Evolutionary conservation across 1,284 basidiomycete species (phyloP).

Genomic region (Papiliotrema fonsecae): DNA sequence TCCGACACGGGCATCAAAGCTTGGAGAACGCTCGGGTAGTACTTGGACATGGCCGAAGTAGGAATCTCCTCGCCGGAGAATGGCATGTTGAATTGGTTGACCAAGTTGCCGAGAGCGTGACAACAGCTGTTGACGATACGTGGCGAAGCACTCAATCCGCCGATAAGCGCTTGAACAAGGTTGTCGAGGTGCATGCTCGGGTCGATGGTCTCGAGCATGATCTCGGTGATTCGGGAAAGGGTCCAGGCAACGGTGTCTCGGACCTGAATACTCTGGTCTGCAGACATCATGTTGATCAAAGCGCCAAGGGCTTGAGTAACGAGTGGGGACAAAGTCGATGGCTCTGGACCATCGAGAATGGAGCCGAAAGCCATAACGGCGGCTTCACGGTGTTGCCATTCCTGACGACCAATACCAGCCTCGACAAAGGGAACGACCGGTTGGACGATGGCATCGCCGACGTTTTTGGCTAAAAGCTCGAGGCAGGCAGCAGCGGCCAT

Average conservation of each 20-base stretch:
- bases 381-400: conserved; percentile 95
- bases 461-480: conserved; percentile 80
- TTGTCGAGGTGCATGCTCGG: conserved; percentile 82
- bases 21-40: conserved; percentile 79
- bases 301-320: conserved; percentile 92
- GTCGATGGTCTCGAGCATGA: conserved; percentile 81
- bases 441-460: conserved; percentile 84
- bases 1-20: conserved; percentile 80
- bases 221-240: conserved; percentile 88
- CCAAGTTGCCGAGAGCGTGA: conserved; percentile 93
- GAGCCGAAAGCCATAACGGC: conserved; percentile 98
- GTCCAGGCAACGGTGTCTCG: conserved; percentile 99
- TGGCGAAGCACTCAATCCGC: conserved; percentile 62
- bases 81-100: conserved; percentile 67
- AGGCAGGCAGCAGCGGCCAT: conserved; percentile 98
- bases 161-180: conserved; percentile 76
- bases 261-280: conserved; percentile 76
- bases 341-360: conserved; percentile 93
- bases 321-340: conserved; percentile 70
- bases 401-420: conserved; percentile 75
- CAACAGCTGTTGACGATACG: conserved; percentile 92
- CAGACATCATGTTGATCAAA: conserved; percentile 87
- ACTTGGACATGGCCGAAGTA: conserved; percentile 70
- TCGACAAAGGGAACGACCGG: conserved; percentile 98
- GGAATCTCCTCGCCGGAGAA: conserved; percentile 50